phyloP scores from a whole-genome alignment of 208 protist genomes.

The Trypanosoma platydactyli region DNA sequence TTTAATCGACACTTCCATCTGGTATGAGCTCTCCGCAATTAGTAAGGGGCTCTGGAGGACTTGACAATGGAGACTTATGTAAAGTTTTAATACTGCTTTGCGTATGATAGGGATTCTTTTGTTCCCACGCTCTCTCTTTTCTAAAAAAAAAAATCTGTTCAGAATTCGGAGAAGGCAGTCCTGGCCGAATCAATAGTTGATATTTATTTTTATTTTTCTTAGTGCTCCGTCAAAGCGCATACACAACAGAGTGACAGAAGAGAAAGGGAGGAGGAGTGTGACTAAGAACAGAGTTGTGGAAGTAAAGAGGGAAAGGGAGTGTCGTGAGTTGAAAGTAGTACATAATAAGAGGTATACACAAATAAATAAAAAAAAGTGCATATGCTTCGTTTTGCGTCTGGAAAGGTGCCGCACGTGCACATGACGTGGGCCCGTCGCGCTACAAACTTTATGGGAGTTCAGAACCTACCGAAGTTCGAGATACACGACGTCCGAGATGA shows the following conservation, averaged over 20 bases:
- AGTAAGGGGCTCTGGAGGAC: too few species aligned
- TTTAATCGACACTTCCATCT: too few species aligned
- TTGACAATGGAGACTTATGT: too few species aligned
- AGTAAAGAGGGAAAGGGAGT: conserved; percentile 12
- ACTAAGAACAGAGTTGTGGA: conserved; percentile 18
- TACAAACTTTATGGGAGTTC: conserved; percentile 27
- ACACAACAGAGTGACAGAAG: neutral
- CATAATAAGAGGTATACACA: conserved; percentile 43
- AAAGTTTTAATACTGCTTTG: too few species aligned
- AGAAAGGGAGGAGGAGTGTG: conserved; percentile 4
- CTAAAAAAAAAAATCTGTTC: too few species aligned
- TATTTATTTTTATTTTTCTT: too few species aligned
- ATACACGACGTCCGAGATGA: conserved; percentile 86
- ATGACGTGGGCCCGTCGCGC: conserved; percentile 14
- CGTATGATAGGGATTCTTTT: too few species aligned
- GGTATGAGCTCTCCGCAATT: too few species aligned
- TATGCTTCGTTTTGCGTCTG: conserved; percentile 47
- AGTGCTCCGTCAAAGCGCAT: neutral
- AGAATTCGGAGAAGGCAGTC: too few species aligned
- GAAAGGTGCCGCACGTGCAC: conserved; percentile 6
- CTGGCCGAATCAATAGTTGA: too few species aligned
- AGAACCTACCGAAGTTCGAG: conserved; percentile 74
- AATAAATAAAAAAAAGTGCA: conserved; percentile 12
- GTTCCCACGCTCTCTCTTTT: too few species aligned
- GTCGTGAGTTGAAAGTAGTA: conserved; percentile 17